phyloP scores from a whole-genome alignment of 1,139 yeast genomes.

The Candida sp. region DNA sequence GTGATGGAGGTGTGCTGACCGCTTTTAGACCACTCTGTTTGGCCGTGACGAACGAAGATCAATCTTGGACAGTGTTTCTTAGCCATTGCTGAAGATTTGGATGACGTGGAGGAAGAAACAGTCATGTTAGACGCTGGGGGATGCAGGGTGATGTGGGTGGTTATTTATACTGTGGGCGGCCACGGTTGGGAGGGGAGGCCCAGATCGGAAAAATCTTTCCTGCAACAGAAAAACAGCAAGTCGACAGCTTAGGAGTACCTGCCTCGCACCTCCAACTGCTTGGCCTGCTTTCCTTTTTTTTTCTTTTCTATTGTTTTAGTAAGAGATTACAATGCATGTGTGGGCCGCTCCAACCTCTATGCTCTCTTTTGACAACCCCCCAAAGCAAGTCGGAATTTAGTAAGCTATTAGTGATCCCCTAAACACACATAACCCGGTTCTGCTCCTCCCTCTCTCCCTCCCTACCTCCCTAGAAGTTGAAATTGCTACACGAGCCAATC shows the following conservation, averaged over 20 bases:
- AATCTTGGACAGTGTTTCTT: conserved; percentile 67
- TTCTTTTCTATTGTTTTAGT: not conserved
- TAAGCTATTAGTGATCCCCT: not conserved
- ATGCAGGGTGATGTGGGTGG: not conserved
- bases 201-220: not conserved
- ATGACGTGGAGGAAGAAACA: not conserved
- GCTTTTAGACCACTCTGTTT: conserved; percentile 94
- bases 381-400: not conserved
- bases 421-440: not conserved
- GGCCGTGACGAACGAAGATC: conserved; percentile 84
- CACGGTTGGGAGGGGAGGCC: too few relatives aligned
- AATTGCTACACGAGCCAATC: not conserved
- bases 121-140: not conserved
- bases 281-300: not conserved
- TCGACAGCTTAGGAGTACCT: not conserved
- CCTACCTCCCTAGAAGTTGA: not conserved
- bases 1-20: conserved; percentile 93
- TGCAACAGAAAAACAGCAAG: not conserved
- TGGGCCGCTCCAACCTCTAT: not conserved
- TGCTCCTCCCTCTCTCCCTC: not conserved
- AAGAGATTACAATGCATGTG: not conserved
- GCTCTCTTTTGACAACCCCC: not conserved
- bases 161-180: not conserved
- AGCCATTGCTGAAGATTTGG: conserved; percentile 12
- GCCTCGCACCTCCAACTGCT: not conserved